Percentiles rank a stretch among this genome's conserved stretches.
These are phyloP conservation scores for Fusarium scirpi DNA, from an alignment of 2,329 filamentous ascomycete genomes.

Conservation along the genomic window DNA sequence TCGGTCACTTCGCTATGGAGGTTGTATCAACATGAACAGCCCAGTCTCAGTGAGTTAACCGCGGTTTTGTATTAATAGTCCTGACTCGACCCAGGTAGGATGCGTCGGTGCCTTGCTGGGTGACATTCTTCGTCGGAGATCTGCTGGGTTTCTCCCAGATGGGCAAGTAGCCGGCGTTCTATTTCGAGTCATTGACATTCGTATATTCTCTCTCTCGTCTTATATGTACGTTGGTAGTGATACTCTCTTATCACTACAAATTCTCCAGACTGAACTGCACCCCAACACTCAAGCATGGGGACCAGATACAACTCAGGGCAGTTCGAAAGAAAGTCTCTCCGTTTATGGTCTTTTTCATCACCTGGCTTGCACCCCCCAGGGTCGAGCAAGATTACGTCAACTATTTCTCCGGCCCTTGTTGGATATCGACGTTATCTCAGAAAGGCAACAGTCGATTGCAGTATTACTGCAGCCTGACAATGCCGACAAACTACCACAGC, in stretches of 20 bases:
- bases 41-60: slow-evolving; percentile 67
- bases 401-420: slow-evolving; percentile 84
- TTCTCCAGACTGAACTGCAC: slow-evolving; percentile 84
- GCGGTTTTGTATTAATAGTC: background rate
- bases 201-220: slow-evolving; percentile 78
- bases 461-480: slow-evolving; percentile 78
- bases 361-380: slow-evolving; percentile 82
- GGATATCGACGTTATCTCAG: slow-evolving; percentile 73
- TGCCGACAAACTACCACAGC: slow-evolving; percentile 61
- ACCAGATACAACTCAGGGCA: slow-evolving; percentile 56
- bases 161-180: slow-evolving; percentile 62
- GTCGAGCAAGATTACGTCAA: slow-evolving; percentile 78
- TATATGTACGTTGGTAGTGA: slow-evolving; percentile 85
- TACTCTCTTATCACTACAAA: slow-evolving; percentile 84
- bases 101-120: slow-evolving; percentile 90
- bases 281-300: slow-evolving; percentile 84
- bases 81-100: slow-evolving; percentile 67
- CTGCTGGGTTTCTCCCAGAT: slow-evolving; percentile 71
- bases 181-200: slow-evolving; percentile 72
- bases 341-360: slow-evolving; percentile 85
- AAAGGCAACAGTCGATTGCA: slow-evolving; percentile 77
- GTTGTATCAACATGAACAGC: slow-evolving; percentile 80
- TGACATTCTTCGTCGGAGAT: slow-evolving; percentile 74
- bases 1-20: slow-evolving; percentile 74
- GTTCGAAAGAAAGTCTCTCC: slow-evolving; percentile 83